Base-by-base conservation (phyloP, 345 rosid genomes). In the Cardamine occulta region DNA sequence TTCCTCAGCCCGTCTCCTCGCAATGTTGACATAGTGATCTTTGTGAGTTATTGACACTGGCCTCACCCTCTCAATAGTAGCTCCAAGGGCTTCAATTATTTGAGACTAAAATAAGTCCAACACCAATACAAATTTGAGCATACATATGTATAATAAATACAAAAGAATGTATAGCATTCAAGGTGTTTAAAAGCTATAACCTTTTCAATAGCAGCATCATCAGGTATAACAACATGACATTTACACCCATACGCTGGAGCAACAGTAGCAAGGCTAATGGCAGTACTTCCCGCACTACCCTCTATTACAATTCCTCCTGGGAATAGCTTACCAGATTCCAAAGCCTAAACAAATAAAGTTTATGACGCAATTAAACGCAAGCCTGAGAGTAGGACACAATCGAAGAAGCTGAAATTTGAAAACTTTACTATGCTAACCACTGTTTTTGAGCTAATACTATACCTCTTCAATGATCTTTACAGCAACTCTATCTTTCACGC, bases 281-380 rank as follows among this genome's bases (percentile, higher is more conserved):
- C 98, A 24, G 99, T 95, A 81, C 99, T 95, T 45, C 99, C 99
- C 0, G 94, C 97, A 65, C 98, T 92, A 58, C 99, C 98, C 74
- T 90, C 98, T 0, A 90, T 92, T 13, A 95, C 96, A 44, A 92
- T 86, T 54, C 97, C 99, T 1, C 94, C 98, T 0, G 32, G 73
- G 34, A 55, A 72, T 19, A 95, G 88, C 86, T 84, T 70, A 76
- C 94, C 93, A 26, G 89, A 87, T 81, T 80, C 93, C 73, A 95
- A 68, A 71, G 99, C 99, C 97, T 95, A 74, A 40, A 55, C 75
- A 62, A 28, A 14, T 7, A 4, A 40, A 14, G 2, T 5, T 44
- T 0, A 47, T 47, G 18, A 44, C 8, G 18, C 49, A 47, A n/a
- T 47, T 6, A 45, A 45, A 45, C 51, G 47, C 47, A 42, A 13